Evolutionary conservation across 331 rosid species (phyloP), one percentile per base, ranked within the genome.

Genomic region (Arachis monticola): DNA sequence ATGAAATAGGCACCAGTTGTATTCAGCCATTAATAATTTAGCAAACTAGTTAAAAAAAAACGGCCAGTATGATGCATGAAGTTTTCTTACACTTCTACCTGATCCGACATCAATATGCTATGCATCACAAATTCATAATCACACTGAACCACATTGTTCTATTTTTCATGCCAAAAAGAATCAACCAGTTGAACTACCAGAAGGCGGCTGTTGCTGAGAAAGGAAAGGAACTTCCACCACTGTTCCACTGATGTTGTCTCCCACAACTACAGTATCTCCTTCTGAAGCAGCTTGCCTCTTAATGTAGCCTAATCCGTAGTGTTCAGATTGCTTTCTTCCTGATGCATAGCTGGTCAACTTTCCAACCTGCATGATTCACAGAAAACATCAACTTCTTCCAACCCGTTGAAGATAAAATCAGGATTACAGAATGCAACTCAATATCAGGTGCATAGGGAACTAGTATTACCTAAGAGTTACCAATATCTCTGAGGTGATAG

Each of bases 281-380:
- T 74, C 82, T 2, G 80, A 84, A 62, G 88, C 96, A 81, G 86
- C 85, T 83, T 74, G 74, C 82, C 83, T 90, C 87, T 89, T 92
- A 72, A 92, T 84, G 84, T 88, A 92, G 55, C 94, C 96, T 52
- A 92, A 82, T 70, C 97, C 97, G 27, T 87, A 79, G 79, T 90
- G 86, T 66, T 79, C 87, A 13, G 69, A 75, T 73, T 74, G 85
- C 70, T 83, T 88, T 75, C 85, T 81, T 82, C 96, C 92, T 10
- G 89, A 72, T 8, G 90, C 64, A 62, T 83, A 90, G 75, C 97
- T 92, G 17, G 96, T 92, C 70, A 92, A 38, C 87, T 88, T 92
- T 42, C 96, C 97, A 77, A 92, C 88, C 97, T 90, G 87, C 87
- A 82, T 17, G 47, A 51, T 52, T 65, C 66, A 55, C 50, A 62